phyloP scores from a whole-genome alignment of 345 rosid genomes.

The Salix caprea region DNA sequence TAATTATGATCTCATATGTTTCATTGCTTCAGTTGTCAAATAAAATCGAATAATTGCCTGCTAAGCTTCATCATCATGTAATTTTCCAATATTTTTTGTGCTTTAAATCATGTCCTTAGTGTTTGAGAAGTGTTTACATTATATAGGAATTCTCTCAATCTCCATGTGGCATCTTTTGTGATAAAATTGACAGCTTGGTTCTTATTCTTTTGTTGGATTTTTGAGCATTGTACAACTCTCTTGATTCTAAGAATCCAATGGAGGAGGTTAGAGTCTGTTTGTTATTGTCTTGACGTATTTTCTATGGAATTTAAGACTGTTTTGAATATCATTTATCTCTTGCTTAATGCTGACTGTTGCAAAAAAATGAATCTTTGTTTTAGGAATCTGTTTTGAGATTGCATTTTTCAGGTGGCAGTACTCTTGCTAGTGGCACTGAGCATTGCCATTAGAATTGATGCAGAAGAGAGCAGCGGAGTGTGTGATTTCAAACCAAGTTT shows the following conservation, averaged over 20 bases:
- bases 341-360: not conserved
- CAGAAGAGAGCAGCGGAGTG: constrained; percentile 33
- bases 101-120: no score
- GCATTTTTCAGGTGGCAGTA: constrained; percentile 21
- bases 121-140: not conserved
- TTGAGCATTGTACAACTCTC: not conserved
- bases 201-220: not conserved
- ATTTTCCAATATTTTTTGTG: not conserved
- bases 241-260: not conserved
- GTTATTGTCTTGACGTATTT: not conserved
- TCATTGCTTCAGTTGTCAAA: not conserved
- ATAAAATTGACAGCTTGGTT: not conserved
- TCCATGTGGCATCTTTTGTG: not conserved
- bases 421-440: constrained; percentile 22
- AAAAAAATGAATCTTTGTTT: not conserved
- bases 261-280: not conserved
- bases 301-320: not conserved
- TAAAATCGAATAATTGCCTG: not conserved
- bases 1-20: not conserved
- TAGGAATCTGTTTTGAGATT: not conserved
- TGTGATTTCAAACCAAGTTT: constrained; percentile 49
- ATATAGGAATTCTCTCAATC: not conserved
- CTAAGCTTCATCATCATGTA: not conserved
- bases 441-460: constrained; percentile 32
- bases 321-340: not conserved